A percentile compares a stretch with the other conserved stretches of the same genome.
These are phyloP conservation scores for Volvox reticuliferus DNA, from an alignment of 139 green algal species.

Conservation along the genomic window DNA sequence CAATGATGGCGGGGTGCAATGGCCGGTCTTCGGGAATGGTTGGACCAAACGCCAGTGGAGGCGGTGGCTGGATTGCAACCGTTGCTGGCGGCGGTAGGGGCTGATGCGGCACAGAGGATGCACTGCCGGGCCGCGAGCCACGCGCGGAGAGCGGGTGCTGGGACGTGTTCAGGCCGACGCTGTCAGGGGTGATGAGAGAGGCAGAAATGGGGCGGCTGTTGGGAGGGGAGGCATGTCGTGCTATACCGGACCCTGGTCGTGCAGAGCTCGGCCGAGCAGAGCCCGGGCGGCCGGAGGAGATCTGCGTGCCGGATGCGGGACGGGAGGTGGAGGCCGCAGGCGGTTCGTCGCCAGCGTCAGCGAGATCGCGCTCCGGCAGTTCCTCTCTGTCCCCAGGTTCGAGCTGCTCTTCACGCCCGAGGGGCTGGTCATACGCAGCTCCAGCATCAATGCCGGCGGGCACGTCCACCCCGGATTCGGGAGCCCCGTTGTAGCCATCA, in stretches of 20 bases:
- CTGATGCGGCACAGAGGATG: neutral
- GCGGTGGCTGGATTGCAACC: neutral
- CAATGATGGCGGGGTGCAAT: neutral
- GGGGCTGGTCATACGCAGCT: neutral
- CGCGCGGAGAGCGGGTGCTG: neutral
- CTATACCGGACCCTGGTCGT: neutral
- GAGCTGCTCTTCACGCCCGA: neutral
- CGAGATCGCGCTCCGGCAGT: neutral
- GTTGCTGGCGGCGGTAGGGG: neutral
- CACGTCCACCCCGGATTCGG: neutral
- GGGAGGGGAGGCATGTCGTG: neutral
- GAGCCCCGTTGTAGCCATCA: neutral
- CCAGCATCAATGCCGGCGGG: neutral
- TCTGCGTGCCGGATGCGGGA: neutral
- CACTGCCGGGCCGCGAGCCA: neutral
- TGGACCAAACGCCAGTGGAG: neutral
- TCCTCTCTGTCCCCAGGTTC: neutral
- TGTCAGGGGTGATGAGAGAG: slow-evolving; percentile 20
- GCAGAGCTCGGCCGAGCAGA: slow-evolving; percentile 5
- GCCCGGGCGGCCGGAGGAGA: neutral
- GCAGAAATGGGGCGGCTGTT: slow-evolving; percentile 18
- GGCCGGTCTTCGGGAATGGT: slow-evolving; percentile 30
- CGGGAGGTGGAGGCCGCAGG: slow-evolving; percentile 33
- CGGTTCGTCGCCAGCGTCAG: neutral
- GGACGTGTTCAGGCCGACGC: neutral